These are phyloP conservation scores for Penicillium coprophilum DNA, from an alignment of 495 filamentous ascomycete species.

Conservation along the genomic window DNA sequence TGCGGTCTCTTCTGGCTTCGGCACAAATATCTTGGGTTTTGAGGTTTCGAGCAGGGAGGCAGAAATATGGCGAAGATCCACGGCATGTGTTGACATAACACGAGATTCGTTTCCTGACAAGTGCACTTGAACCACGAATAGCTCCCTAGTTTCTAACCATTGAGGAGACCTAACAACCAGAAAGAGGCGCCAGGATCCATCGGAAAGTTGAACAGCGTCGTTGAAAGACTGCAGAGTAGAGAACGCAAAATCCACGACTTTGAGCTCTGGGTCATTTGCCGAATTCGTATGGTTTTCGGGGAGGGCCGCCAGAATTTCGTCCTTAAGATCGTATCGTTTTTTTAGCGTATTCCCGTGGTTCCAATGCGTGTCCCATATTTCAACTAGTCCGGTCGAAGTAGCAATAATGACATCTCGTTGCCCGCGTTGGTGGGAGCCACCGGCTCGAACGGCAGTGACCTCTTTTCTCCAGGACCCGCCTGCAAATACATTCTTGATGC, in stretches of 20 bases:
- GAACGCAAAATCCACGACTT: slow-evolving; percentile 40
- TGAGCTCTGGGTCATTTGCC: slow-evolving; percentile 35
- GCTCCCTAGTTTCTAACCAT: slow-evolving; percentile 18
- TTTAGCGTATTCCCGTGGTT: slow-evolving; percentile 64
- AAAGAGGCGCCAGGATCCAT: slow-evolving; percentile 36
- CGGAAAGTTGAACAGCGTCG: slow-evolving; percentile 15
- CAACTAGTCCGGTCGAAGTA: slow-evolving; percentile 69
- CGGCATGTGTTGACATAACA: slow-evolving; percentile 31
- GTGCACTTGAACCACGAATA: slow-evolving; percentile 33
- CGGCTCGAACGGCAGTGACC: slow-evolving; percentile 72
- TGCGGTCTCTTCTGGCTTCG: slow-evolving; percentile 73
- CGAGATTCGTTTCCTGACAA: slow-evolving; percentile 28
- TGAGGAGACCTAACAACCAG: slow-evolving; percentile 30
- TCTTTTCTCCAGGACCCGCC: slow-evolving; percentile 67
- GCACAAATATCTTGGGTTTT: slow-evolving; percentile 72
- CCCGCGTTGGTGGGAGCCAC: slow-evolving; percentile 66
- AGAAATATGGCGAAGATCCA: slow-evolving; percentile 28
- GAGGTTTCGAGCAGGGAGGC: slow-evolving; percentile 33
- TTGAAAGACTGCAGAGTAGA: slow-evolving; percentile 21
- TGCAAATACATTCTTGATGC: slow-evolving; percentile 68
- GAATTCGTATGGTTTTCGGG: slow-evolving; percentile 20
- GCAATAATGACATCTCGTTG: slow-evolving; percentile 81
- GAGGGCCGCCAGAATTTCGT: slow-evolving; percentile 34
- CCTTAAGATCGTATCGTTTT: slow-evolving; percentile 50
- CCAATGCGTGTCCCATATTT: slow-evolving; percentile 85